Conservation (phyloP, 257 asterid species). For the Datura wrightii region DNA sequence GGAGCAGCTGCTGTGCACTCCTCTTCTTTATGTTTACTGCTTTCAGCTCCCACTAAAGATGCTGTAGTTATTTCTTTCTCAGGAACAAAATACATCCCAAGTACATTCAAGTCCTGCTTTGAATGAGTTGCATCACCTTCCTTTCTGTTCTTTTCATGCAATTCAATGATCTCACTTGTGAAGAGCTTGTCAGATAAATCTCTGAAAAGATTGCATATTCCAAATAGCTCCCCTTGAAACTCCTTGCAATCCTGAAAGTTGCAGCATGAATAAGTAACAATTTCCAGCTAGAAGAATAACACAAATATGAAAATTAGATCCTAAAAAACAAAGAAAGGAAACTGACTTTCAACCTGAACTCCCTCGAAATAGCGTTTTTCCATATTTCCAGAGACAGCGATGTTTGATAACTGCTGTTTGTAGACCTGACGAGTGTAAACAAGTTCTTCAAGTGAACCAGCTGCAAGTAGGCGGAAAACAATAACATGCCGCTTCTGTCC, state of each 20-base stretch:
- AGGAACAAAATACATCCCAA: constrained; percentile 48
- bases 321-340: constrained; percentile 16
- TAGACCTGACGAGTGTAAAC: constrained; percentile 88
- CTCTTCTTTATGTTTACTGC: constrained; percentile 36
- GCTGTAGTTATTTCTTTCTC: constrained; percentile 37
- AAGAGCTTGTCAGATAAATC: constrained; percentile 89
- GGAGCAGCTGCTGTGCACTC: constrained; percentile 42
- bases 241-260: constrained; percentile 75
- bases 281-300: constrained; percentile 28
- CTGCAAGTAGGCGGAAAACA: constrained; percentile 94
- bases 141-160: constrained; percentile 55
- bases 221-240: constrained; percentile 92
- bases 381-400: constrained; percentile 90
- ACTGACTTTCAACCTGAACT: constrained; percentile 67
- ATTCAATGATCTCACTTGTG: constrained; percentile 83
- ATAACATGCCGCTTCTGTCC: constrained; percentile 93
- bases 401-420: constrained; percentile 90
- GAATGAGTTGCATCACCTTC: constrained; percentile 37
- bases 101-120: constrained; percentile 44
- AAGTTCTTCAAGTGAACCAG: constrained; percentile 97
- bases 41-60: constrained; percentile 39
- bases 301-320: background rate
- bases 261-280: constrained; percentile 29
- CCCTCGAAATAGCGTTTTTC: constrained; percentile 94
- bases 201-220: constrained; percentile 85